Evolutionary conservation across 768 basidiomycete species (phyloP).

Genomic region (Termitomyces sp.): DNA sequence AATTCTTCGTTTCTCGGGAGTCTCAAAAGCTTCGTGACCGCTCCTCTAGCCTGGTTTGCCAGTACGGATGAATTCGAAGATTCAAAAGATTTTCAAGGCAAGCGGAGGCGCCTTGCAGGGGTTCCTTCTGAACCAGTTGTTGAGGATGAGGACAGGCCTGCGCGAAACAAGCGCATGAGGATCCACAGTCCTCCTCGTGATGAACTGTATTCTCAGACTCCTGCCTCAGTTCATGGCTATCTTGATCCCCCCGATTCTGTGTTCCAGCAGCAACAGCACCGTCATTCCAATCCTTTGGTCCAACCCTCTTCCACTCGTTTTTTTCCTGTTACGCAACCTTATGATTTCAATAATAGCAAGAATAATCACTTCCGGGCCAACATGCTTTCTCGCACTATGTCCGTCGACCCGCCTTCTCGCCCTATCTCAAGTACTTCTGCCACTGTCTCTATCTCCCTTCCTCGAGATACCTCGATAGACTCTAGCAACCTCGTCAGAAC

Average conservation of each 20-base stretch:
- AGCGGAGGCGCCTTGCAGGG: conserved; percentile 43
- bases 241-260: conserved; percentile 49
- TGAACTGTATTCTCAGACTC: conserved; percentile 19
- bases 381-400: conserved; percentile 55
- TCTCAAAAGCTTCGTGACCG: conserved; percentile 62
- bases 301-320: conserved; percentile 18
- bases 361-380: conserved; percentile 27
- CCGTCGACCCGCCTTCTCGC: conserved; percentile 56
- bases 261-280: conserved; percentile 26
- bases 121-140: conserved; percentile 22
- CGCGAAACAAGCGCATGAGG: conserved; percentile 48
- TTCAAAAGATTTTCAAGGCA: conserved; percentile 43
- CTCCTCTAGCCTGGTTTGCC: conserved; percentile 54
- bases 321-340: conserved; percentile 22
- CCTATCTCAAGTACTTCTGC: conserved; percentile 32
- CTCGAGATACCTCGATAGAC: conserved; percentile 36
- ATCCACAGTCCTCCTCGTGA: conserved; percentile 42
- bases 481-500: conserved; percentile 21
- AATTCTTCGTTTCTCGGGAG: conserved; percentile 54
- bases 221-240: conserved; percentile 27
- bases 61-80: conserved; percentile 43
- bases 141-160: conserved; percentile 26
- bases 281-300: conserved; percentile 15
- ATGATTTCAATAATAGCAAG: conserved; percentile 21
- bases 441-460: conserved; percentile 34